These are phyloP conservation scores for Lathyrus oleraceus DNA, from an alignment of 306 rosid genomes.

Conservation along the genomic window DNA sequence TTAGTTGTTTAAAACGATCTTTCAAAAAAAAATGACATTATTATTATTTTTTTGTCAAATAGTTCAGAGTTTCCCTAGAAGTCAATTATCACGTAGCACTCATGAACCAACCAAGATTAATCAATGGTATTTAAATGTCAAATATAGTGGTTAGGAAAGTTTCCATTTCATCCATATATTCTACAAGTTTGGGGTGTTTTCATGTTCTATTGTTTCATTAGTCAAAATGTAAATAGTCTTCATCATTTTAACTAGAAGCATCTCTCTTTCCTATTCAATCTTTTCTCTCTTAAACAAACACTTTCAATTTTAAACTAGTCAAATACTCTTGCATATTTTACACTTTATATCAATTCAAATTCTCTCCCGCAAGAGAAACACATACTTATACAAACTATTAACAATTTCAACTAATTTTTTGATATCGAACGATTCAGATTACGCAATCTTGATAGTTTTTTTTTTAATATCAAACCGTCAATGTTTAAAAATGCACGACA, in stretches of 20 bases:
- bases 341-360: not conserved
- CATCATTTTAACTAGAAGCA: slow-evolving; percentile 3
- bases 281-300: not conserved
- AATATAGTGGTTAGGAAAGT: slow-evolving; percentile 37
- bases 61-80: too few species aligned
- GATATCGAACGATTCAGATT: not conserved
- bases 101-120: slow-evolving; percentile 6
- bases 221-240: slow-evolving; percentile 22
- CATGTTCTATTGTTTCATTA: not conserved
- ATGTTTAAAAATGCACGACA: not conserved
- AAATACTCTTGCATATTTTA: not conserved
- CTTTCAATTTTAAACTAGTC: not conserved
- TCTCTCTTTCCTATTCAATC: not conserved
- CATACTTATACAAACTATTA: not conserved
- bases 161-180: slow-evolving; percentile 31
- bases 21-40: too few species aligned
- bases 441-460: too few species aligned
- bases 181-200: not conserved
- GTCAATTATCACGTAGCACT: too few species aligned
- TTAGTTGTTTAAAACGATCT: too few species aligned
- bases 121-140: slow-evolving; percentile 18
- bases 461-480: not conserved
- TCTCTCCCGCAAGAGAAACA: not conserved
- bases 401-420: not conserved
- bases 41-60: too few species aligned